Evolutionary conservation across 1,284 basidiomycete species (phyloP).

Genomic region (Fomitiporia mediterranea): DNA sequence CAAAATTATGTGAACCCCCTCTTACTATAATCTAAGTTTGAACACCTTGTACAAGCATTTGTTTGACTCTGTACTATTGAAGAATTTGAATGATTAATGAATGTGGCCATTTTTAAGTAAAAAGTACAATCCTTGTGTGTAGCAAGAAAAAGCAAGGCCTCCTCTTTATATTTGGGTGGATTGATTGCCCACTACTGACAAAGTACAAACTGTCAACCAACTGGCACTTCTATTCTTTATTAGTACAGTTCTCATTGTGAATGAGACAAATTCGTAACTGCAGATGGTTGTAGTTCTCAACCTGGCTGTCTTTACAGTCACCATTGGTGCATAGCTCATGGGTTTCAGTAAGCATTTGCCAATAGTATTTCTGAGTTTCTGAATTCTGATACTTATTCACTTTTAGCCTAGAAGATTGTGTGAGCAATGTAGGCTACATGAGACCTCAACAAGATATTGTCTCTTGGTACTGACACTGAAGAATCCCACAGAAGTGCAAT

Average conservation of each 20-base stretch:
- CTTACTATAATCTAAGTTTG: no score
- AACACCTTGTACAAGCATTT: no score
- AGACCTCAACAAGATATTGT: constrained; percentile 69
- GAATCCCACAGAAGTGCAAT: constrained; percentile 65
- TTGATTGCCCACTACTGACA: no score
- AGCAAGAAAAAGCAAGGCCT: no score
- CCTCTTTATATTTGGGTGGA: no score
- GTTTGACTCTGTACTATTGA: no score
- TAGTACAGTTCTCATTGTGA: constrained; percentile 76
- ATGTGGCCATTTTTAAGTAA: no score
- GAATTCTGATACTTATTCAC: constrained; percentile 16
- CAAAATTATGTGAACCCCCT: no score
- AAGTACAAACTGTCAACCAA: no score
- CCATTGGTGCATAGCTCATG: constrained; percentile 87
- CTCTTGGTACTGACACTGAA: constrained; percentile 53
- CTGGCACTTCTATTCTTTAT: constrained; percentile 90
- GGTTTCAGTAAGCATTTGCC: constrained; percentile 65
- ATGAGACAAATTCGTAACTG: constrained; percentile 80
- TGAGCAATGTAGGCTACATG: constrained; percentile 76
- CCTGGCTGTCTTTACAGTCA: constrained; percentile 89
- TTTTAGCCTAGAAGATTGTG: constrained; percentile 69
- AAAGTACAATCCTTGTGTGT: no score
- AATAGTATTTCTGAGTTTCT: constrained; percentile 8
- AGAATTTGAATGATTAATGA: no score
- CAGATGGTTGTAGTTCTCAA: constrained; percentile 89